These are phyloP conservation scores for Phytophthora fragariaefolia DNA, from an alignment of 352 stramenopile species.

Conservation along the genomic window DNA sequence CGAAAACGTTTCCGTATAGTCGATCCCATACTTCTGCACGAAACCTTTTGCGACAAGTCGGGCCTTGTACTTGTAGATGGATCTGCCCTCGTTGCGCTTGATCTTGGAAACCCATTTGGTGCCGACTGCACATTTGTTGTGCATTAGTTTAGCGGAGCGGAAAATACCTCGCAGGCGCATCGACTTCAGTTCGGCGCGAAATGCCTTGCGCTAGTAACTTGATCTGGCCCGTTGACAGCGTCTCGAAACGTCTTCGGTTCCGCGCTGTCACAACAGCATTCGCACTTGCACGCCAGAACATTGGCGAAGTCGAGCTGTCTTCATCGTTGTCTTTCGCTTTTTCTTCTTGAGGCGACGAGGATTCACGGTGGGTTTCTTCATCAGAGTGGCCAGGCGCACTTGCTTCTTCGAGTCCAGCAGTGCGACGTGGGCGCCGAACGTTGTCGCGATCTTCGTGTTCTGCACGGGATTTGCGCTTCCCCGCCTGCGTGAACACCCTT, in stretches of 20 bases:
- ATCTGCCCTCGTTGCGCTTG: conserved; percentile 9
- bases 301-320: conserved; percentile 8
- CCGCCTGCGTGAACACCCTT: background rate
- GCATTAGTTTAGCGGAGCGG: conserved; percentile 11
- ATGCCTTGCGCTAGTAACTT: conserved; percentile 29
- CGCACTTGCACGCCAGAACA: conserved; percentile 18
- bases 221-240: conserved; percentile 13
- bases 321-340: conserved; percentile 5
- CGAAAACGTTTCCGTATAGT: no score
- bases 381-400: conserved; percentile 1
- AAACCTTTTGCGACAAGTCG: no score
- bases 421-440: background rate
- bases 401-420: conserved; percentile 14
- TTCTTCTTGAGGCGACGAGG: background rate
- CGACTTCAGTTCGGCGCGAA: conserved; percentile 18
- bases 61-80: conserved; percentile 14
- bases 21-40: no score
- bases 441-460: conserved; percentile 5
- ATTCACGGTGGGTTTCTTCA: background rate
- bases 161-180: conserved; percentile 26
- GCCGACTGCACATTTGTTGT: conserved; percentile 7
- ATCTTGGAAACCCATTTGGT: conserved; percentile 15
- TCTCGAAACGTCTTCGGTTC: conserved; percentile 19
- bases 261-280: conserved; percentile 11
- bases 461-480: background rate